phyloP scores from a whole-genome alignment of 2,329 filamentous ascomycete species.

The Stachybotrys elegans region DNA sequence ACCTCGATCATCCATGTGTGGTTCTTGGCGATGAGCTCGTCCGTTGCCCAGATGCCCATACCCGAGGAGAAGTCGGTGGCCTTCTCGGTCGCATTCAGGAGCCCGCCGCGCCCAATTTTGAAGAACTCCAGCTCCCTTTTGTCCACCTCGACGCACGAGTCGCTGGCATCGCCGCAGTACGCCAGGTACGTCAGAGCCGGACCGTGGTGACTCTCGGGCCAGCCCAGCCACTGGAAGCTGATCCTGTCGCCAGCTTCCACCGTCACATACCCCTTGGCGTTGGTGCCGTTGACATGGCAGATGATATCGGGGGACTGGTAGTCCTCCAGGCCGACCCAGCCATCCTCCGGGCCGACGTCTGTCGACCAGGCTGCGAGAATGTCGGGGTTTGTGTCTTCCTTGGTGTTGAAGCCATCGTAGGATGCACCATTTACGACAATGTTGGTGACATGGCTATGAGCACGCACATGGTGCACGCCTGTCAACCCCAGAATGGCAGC shows the following conservation, averaged over 20 bases:
- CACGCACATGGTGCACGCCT: neutral
- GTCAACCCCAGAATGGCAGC: too few relatives aligned
- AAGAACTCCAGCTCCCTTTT: constrained; percentile 4
- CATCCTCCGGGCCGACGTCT: neutral
- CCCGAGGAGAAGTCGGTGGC: constrained; percentile 11
- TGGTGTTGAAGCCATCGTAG: constrained; percentile 1
- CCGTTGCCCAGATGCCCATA: constrained; percentile 47
- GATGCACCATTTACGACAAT: constrained; percentile 2
- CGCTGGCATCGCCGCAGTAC: neutral
- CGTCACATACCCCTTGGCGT: constrained; percentile 2
- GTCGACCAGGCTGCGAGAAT: neutral
- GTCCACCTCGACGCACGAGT: neutral
- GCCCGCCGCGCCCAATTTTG: neutral
- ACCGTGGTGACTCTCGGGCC: constrained; percentile 3
- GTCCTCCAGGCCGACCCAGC: constrained; percentile 1
- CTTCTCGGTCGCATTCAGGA: constrained; percentile 7
- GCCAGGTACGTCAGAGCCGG: constrained; percentile 1
- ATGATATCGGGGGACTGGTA: neutral
- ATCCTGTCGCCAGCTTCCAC: neutral
- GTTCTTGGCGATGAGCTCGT: constrained; percentile 39
- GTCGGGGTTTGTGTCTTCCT: neutral
- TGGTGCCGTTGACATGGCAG: neutral
- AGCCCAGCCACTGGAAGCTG: constrained; percentile 3
- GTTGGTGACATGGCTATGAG: constrained; percentile 3
- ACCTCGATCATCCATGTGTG: constrained; percentile 39